Base-by-base conservation (phyloP, 805 yeast species). In the Myxozyma kluyveri region DNA sequence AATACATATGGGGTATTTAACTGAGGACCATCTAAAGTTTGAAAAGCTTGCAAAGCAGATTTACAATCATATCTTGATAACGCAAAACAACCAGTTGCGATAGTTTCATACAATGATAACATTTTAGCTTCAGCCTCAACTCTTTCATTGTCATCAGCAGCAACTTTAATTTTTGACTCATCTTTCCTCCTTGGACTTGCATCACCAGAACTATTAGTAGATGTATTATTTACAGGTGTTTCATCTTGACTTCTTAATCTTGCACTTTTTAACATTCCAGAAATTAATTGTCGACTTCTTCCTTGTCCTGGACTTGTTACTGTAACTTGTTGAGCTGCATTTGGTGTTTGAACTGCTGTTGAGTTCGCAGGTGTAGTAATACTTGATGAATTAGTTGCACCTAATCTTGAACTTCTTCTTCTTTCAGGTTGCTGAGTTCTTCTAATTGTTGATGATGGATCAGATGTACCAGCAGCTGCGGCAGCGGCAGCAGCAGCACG, bases 1-100 rank as follows among this genome's bases (percentile, higher is more conserved):
- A 88, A 75, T 10, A 89, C 95, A 87, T 93, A 89, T 0, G 97
- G 93, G 21, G 96, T 77, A 48, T 80, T 72, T 52, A 77, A 72
- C 67, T 84, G 86, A 43, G 73, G 63, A 45, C 75, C 77, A 1
- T 95, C 87, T 19, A 93, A 72, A 22, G 80, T 68, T 48, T 80
- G 81, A 27, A 91, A 72, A 1, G 81, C 70, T 49, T 91, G 70
- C 7, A 90, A 80, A 0, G 97, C 95, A 62, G 84, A 82, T 64
- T 80, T 81, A 60, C 95, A 86, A 63, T 90, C 93, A 67, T 78
- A 90, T 39, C 76, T 73, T 56, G 63, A 49, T 23, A 62, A 47
- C 22, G 56, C 52, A 7, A 45, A 33, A 19, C 37, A 23, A 19
- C 53, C 64, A 14, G 35, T 18, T 10, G 63, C 62, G n/a, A 62